Evolutionary conservation across 2,329 filamentous ascomycete species (phyloP), one percentile per base, ranked within the genome.

Genomic region (Aspergillus glaucus): DNA sequence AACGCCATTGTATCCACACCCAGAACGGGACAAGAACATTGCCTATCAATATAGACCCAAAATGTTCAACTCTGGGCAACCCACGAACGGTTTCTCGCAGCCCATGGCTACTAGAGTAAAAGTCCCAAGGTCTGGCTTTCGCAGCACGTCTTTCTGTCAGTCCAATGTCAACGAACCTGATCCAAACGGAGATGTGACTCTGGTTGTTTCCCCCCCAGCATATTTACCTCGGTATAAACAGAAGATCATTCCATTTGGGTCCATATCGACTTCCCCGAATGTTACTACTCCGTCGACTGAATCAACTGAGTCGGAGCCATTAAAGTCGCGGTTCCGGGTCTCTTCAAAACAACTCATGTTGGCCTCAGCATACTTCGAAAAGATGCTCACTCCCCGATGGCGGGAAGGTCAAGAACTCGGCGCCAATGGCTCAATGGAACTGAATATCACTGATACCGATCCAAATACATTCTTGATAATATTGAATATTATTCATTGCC

Each of bases 341-440:
- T 50, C 49, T 3, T 47, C 49, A 6, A 45, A 22, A 32, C 45
- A 47, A 21, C 26, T 50, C 5, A 46, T 19, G 5, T 15, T 45
- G 7, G 45, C 43, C 5, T 50, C 49, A 2, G 6, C 26, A 10
- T 50, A 45, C 32, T 50, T 50, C 45, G 44, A 45, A 37, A 26
- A 21, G 12, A 28, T 26, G n/a, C 32, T 50, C 2, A 42, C 17
- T 6, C 17, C 22, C 14, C 9, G 17, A 3, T 50, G 49, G 49
- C 15, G 26, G 2, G 42, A 45, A 36, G 48, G 45, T 8, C 26
- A 37, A 24, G 36, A 3, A 10, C 41, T 47, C n/a, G 6, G 21
- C 8, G 10, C 39, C n/a, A 15, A 22, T n/a, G 42, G 41, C 3
- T 17, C 43, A 3, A 28, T 44, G 6, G 44, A 45, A 22, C 2